Evolutionary conservation across 371 early-diverging fungal species (phyloP).

Genomic region (Mucor mucedo): DNA sequence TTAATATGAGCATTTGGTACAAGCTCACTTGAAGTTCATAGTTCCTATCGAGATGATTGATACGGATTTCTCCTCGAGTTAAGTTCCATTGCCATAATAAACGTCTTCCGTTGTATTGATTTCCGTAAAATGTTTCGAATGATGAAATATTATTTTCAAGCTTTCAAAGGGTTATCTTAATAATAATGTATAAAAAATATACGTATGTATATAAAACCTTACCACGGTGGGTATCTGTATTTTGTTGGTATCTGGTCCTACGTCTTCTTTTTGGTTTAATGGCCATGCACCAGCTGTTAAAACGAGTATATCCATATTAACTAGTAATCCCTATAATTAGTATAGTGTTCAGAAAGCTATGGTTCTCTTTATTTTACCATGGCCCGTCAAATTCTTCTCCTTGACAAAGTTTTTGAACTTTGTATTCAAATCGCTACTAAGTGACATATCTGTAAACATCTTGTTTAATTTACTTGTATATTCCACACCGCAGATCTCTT

Average conservation of each 20-base stretch:
- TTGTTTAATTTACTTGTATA: conserved; percentile 89
- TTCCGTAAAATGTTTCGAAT: conserved; percentile 80
- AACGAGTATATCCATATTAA: conserved; percentile 78
- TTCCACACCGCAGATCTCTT: conserved; percentile 92
- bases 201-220: conserved; percentile 5
- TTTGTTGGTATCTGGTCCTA: conserved; percentile 48
- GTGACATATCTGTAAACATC: conserved; percentile 91
- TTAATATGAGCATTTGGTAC: conserved; percentile 76
- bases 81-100: conserved; percentile 89
- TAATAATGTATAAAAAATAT: neutral
- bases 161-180: conserved; percentile 31
- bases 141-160: conserved; percentile 70
- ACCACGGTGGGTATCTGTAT: conserved; percentile 75
- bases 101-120: conserved; percentile 80
- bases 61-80: conserved; percentile 77
- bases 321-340: conserved; percentile 29
- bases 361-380: conserved; percentile 35
- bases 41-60: conserved; percentile 70
- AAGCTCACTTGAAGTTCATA: conserved; percentile 86
- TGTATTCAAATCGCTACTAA: conserved; percentile 82
- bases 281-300: conserved; percentile 94
- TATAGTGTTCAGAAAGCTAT: neutral
- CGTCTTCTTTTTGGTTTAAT: conserved; percentile 60
- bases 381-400: conserved; percentile 38
- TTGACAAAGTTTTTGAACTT: conserved; percentile 49